These are phyloP conservation scores for Ceriops decandra DNA, from an alignment of 345 rosid genomes.

Conservation along the genomic window DNA sequence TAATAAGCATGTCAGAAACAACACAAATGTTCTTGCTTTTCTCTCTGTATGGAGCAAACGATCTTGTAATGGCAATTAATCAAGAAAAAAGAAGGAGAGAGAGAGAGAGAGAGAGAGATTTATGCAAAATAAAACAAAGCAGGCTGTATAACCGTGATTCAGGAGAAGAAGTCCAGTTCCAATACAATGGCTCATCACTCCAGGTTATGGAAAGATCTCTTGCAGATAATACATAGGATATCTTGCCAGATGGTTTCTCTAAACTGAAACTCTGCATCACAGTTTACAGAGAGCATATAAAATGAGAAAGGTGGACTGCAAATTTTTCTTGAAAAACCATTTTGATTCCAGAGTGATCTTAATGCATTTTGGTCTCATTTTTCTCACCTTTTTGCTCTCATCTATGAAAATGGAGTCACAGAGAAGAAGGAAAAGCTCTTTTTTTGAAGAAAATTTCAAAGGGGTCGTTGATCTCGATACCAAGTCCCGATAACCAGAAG, in stretches of 20 bases:
- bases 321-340: no score
- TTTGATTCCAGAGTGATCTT: neutral
- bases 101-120: neutral
- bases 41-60: neutral
- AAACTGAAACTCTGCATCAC: slow-evolving; percentile 49
- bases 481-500: slow-evolving; percentile 29
- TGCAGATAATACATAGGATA: slow-evolving; percentile 51
- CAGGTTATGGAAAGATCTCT: slow-evolving; percentile 57
- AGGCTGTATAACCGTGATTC: slow-evolving; percentile 44
- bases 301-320: no score
- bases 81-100: neutral
- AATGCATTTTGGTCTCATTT: neutral
- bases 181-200: slow-evolving; percentile 42
- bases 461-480: slow-evolving; percentile 26
- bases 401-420: slow-evolving; percentile 49
- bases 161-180: slow-evolving; percentile 52
- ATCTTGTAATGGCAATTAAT: neutral
- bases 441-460: slow-evolving; percentile 43
- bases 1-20: neutral
- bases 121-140: neutral
- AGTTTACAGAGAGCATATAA: neutral
- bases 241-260: slow-evolving; percentile 55
- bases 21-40: neutral
- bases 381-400: slow-evolving; percentile 40
- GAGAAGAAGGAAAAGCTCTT: slow-evolving; percentile 46